These are phyloP conservation scores for Kwoniella newhampshirensis DNA, from an alignment of 768 basidiomycete genomes.

Conservation along the genomic window DNA sequence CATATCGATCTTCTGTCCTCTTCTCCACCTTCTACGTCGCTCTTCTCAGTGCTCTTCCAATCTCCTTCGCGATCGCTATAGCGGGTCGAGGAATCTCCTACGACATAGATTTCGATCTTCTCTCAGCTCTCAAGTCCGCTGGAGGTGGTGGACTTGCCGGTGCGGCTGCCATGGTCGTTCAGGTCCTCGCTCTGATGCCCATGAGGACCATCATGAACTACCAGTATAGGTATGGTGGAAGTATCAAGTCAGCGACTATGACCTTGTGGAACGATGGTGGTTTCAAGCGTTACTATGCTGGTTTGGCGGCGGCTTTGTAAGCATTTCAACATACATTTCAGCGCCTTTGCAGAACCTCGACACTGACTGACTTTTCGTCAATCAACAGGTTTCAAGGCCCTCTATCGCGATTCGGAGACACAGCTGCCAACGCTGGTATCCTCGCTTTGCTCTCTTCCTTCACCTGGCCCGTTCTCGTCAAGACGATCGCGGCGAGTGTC, in stretches of 20 bases:
- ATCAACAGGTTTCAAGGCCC: slow-evolving; percentile 52
- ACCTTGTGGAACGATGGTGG: slow-evolving; percentile 78
- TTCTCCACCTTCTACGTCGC: slow-evolving; percentile 33
- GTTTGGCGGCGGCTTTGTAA: slow-evolving; percentile 81
- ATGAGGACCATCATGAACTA: slow-evolving; percentile 98
- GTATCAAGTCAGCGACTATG: slow-evolving; percentile 63
- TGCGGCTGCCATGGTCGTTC: slow-evolving; percentile 87
- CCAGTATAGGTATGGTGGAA: slow-evolving; percentile 81
- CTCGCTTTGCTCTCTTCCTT: slow-evolving; percentile 79
- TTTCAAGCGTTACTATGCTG: slow-evolving; percentile 81
- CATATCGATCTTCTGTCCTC: slow-evolving; percentile 44
- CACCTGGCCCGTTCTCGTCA: slow-evolving; percentile 63
- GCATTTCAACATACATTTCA: slow-evolving; percentile 53
- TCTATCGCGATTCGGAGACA: slow-evolving; percentile 79
- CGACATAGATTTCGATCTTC: slow-evolving; percentile 69
- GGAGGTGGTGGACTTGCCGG: slow-evolving; percentile 88
- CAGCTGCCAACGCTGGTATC: slow-evolving; percentile 89
- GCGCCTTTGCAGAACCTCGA: background rate
- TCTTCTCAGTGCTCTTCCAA: slow-evolving; percentile 37
- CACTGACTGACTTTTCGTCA: background rate
- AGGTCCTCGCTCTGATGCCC: slow-evolving; percentile 89
- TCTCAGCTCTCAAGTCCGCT: slow-evolving; percentile 73
- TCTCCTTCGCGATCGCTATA: slow-evolving; percentile 38
- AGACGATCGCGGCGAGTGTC: slow-evolving; percentile 75
- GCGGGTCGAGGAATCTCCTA: slow-evolving; percentile 46